These are phyloP conservation scores for Priceomyces haplophilus DNA, from an alignment of 805 yeast genomes.

Conservation along the genomic window DNA sequence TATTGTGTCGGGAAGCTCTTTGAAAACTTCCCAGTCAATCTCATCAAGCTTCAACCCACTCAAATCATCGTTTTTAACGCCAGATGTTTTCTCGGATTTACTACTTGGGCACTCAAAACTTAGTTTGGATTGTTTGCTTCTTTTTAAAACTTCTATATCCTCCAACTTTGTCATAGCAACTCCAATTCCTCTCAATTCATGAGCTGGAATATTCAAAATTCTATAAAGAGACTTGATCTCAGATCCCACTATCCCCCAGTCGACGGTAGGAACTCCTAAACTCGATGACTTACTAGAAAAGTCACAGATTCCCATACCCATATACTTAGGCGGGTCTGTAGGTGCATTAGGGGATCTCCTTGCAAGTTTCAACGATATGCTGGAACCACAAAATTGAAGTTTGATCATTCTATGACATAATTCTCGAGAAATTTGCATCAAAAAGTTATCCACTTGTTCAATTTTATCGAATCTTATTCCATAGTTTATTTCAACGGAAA, in stretches of 20 bases:
- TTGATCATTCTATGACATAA: conserved; percentile 50
- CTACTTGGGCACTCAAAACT: conserved; percentile 12
- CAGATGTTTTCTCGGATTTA: not conserved
- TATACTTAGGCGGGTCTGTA: conserved; percentile 65
- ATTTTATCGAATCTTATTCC: conserved; percentile 73
- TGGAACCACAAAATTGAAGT: conserved; percentile 49
- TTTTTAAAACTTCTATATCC: conserved; percentile 26
- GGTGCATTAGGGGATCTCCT: conserved; percentile 67
- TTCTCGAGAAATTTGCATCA: conserved; percentile 57
- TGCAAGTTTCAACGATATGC: conserved; percentile 64
- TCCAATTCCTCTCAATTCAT: conserved; percentile 76
- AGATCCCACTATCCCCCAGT: conserved; percentile 56
- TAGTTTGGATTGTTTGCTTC: conserved; percentile 23
- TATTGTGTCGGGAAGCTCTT: conserved; percentile 63
- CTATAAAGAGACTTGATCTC: conserved; percentile 58
- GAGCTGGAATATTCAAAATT: conserved; percentile 55
- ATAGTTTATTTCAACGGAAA: conserved; percentile 88
- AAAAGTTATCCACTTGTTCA: conserved; percentile 62
- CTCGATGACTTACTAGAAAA: conserved; percentile 54
- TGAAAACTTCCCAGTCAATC: conserved; percentile 66
- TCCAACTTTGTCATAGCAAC: conserved; percentile 61
- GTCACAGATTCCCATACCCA: conserved; percentile 85
- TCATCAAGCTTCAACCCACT: conserved; percentile 12
- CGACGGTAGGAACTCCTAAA: conserved; percentile 61
- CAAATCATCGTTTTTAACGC: not conserved